Evolutionary conservation across 768 basidiomycete genomes (phyloP).

Genomic region (Gautieria morchelliformis): DNA sequence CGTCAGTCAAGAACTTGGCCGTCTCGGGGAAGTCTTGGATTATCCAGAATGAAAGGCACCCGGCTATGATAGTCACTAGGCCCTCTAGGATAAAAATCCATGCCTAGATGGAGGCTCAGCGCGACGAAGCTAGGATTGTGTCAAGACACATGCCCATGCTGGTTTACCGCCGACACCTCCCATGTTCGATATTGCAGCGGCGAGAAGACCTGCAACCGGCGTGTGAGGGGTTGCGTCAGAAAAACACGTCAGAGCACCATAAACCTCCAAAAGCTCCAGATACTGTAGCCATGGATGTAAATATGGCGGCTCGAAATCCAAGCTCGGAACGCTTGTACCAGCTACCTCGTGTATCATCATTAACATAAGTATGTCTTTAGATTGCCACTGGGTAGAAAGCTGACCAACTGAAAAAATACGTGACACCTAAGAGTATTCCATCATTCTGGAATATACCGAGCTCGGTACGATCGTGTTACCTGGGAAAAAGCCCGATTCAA

Average conservation of each 20-base stretch:
- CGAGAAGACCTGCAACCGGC: conserved; percentile 36
- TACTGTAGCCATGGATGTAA: conserved; percentile 74
- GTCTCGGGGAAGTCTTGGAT: conserved; percentile 80
- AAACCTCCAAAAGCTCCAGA: conserved; percentile 61
- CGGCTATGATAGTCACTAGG: conserved; percentile 57
- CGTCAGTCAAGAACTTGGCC: conserved; percentile 66
- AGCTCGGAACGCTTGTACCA: conserved; percentile 79
- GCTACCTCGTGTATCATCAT: conserved; percentile 23
- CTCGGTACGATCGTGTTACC: conserved; percentile 52
- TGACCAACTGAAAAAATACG: conserved; percentile 7
- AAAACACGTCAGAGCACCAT: conserved; percentile 10
- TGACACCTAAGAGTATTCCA: background rate
- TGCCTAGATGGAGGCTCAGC: conserved; percentile 18
- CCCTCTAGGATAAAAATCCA: conserved; percentile 79
- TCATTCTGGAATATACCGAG: conserved; percentile 13
- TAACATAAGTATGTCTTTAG: background rate
- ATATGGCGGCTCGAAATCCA: conserved; percentile 59
- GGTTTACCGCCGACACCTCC: conserved; percentile 53
- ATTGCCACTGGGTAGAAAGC: background rate
- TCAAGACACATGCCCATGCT: conserved; percentile 27
- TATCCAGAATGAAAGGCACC: conserved; percentile 59
- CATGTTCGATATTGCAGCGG: conserved; percentile 63
- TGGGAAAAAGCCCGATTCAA: conserved; percentile 44
- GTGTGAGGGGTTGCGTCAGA: conserved; percentile 25
- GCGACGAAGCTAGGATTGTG: background rate